Percentiles rank a stretch among this genome's conserved stretches.
phyloP scores from a whole-genome alignment of 192 early-diverging fungal species.

The Gonapodya prolifera region DNA sequence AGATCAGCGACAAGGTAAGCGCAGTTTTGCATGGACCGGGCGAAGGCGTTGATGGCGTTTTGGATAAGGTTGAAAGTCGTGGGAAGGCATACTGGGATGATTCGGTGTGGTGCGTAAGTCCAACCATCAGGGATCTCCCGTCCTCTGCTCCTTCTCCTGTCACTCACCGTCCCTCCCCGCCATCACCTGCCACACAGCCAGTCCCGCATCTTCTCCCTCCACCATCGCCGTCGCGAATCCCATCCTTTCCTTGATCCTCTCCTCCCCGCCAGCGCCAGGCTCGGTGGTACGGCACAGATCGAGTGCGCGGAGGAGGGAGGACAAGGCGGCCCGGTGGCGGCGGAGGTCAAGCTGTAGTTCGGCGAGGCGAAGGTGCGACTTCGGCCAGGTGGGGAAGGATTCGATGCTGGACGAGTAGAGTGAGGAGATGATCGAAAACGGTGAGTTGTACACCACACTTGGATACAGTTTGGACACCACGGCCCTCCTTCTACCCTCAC shows the following conservation, averaged over 20 bases:
- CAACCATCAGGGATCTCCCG: no score
- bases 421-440: no score
- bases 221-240: background rate
- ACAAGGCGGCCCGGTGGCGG: background rate
- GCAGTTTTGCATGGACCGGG: conserved; percentile 71
- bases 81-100: background rate
- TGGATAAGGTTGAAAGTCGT: conserved; percentile 51
- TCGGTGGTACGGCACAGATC: background rate
- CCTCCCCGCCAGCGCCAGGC: background rate
- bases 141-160: no score
- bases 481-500: background rate
- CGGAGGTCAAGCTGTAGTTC: background rate
- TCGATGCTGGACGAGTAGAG: background rate
- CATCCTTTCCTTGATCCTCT: background rate
- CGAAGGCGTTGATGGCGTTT: conserved; percentile 60
- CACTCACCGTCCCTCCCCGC: background rate
- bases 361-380: background rate
- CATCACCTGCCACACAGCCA: background rate
- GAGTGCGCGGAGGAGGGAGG: background rate
- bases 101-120: background rate
- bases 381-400: background rate
- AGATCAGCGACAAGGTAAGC: conserved; percentile 67
- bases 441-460: no score
- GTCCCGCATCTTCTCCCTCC: background rate
- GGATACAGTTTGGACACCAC: no score